phyloP scores from a whole-genome alignment of 495 filamentous ascomycete species.

The Melanomma pulvis-pyrius region DNA sequence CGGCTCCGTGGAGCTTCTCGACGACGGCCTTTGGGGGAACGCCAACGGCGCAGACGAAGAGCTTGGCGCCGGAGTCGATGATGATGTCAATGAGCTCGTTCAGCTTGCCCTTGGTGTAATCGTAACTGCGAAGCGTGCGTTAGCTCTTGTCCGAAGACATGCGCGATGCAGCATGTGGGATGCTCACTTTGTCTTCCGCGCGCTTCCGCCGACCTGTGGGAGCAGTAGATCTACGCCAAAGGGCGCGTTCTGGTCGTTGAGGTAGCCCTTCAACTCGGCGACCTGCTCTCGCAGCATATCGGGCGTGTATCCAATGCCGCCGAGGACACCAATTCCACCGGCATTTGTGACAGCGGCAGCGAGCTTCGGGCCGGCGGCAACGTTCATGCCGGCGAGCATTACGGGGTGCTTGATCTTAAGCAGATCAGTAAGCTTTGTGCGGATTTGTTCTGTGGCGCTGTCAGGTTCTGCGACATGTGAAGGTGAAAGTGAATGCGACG shows the following conservation, averaged over 20 bases:
- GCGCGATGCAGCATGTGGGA: neutral
- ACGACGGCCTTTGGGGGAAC: conserved; percentile 88
- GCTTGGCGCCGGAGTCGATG: conserved; percentile 84
- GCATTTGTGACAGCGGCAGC: conserved; percentile 97
- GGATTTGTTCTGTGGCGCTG: conserved; percentile 68
- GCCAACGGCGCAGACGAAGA: conserved; percentile 97
- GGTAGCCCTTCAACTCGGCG: conserved; percentile 84
- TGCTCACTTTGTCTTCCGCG: conserved; percentile 88
- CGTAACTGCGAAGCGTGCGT: conserved; percentile 62
- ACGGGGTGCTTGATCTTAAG: conserved; percentile 97
- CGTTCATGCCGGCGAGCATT: conserved; percentile 97
- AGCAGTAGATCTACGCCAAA: conserved; percentile 96
- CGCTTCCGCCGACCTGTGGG: conserved; percentile 90
- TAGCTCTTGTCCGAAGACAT: conserved; percentile 7
- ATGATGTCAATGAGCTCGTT: conserved; percentile 87
- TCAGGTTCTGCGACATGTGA: conserved; percentile 33
- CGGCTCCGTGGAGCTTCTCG: conserved; percentile 81
- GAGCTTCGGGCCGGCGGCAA: conserved; percentile 94
- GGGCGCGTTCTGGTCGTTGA: conserved; percentile 94
- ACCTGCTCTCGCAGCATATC: conserved; percentile 97
- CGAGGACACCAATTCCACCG: conserved; percentile 93
- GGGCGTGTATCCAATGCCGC: conserved; percentile 94
- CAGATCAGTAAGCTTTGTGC: conserved; percentile 88
- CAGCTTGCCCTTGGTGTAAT: conserved; percentile 99
- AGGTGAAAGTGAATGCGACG: neutral